Evolutionary conservation across 345 rosid species (phyloP).

Genomic region (Erucastrum elatum): DNA sequence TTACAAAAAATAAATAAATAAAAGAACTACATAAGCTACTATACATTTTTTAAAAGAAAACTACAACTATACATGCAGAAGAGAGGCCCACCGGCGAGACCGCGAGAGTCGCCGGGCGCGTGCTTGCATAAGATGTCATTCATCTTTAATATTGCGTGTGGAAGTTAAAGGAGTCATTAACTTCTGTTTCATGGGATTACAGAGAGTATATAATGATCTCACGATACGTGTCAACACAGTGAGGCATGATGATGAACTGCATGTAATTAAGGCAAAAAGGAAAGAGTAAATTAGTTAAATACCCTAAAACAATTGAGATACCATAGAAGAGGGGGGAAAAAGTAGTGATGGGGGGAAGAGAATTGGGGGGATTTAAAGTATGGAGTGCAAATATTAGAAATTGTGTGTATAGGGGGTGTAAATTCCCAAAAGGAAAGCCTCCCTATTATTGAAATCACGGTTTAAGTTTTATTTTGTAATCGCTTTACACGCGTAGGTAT

Average conservation of each 20-base stretch:
- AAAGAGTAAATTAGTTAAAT: no score
- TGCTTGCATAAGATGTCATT: background rate
- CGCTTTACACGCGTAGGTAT: conserved; percentile 9
- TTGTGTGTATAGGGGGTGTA: no score
- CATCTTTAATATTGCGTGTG: conserved; percentile 1
- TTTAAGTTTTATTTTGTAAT: background rate
- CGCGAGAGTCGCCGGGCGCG: background rate
- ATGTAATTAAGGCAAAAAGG: conserved; percentile 19
- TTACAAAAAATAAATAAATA: no score
- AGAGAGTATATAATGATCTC: background rate
- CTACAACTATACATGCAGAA: background rate
- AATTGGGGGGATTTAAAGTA: no score
- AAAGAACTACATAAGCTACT: background rate
- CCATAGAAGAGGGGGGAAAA: no score
- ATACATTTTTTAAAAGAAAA: no score
- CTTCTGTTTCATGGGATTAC: conserved; percentile 22
- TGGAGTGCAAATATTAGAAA: no score
- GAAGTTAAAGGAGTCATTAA: conserved; percentile 16
- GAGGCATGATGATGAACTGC: conserved; percentile 12
- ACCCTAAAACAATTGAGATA: no score
- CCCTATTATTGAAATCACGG: conserved; percentile 39
- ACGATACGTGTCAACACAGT: conserved; percentile 22
- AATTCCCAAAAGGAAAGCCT: conserved; percentile 2
- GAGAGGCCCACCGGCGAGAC: background rate
- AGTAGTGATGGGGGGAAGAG: no score